Base-by-base conservation (phyloP, 2,329 filamentous ascomycete genomes). In the Aureobasidium melanogenum region DNA sequence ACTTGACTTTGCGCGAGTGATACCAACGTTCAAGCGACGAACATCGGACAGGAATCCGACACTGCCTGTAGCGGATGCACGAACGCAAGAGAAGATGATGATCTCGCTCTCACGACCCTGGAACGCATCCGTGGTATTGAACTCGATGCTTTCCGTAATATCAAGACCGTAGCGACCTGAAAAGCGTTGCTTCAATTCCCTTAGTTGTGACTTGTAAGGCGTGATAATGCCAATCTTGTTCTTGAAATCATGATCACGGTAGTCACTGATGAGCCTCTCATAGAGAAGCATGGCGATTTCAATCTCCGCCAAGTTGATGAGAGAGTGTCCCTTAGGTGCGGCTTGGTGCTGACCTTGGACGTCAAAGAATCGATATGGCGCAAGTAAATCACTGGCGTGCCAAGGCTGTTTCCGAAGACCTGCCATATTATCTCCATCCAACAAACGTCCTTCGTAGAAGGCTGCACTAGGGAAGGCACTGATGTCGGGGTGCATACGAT, bases 1-100 rank as follows among this genome's bases (percentile, higher is more conserved):
- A 36, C 93, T 97, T 10, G 90, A 96, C 74, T 96, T 97, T 5
- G 94, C 95, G 79, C 94, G 88, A 24, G 94, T 99, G 63, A 99
- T 80, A 77, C 94, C 94, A 69, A 99, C 94, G 74, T 99, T 99
- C 95, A 99, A 97, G 81, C 94, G 93, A 63, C 94, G 86, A 70
- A 99, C 96, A 73, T 99, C 94, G 60, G 90, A 89, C 83, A 99
- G 88, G 84, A 99, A 99, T 81, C 94, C 94, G 70, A 99, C 96
- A 69, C 93, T 91, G n/a, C 89, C 88, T 8, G 88, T 89, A n/a
- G 89, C 84, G 32, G 88, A 93, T 24, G 94, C 93, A 77, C 94
- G 87, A 64, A 99, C 94, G 74, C 95, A 99, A 43, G 94, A 97
- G 78, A 99, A 99, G 65, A 99, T 97, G 73, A 99, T 97, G 65